phyloP scores from a whole-genome alignment of 352 stramenopile genomes.

The Globisporangium middletonii region DNA sequence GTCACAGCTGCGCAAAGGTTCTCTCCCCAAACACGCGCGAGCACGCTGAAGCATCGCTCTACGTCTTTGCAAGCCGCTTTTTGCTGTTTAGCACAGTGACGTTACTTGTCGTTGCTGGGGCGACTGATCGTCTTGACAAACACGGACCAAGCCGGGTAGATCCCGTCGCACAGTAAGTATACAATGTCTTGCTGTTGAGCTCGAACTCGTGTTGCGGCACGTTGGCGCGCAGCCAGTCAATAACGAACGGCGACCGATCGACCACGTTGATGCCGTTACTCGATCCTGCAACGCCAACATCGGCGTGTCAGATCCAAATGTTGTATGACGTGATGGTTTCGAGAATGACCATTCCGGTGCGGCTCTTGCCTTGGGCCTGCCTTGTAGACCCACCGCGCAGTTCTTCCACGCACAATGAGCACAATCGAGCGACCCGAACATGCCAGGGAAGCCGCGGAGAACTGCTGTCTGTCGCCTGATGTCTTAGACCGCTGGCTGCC shows the following conservation, averaged over 20 bases:
- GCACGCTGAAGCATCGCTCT: conserved; percentile 22
- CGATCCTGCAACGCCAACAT: conserved; percentile 12
- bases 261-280: conserved; percentile 33
- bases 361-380: conserved; percentile 11
- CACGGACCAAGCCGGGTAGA: conserved; percentile 16
- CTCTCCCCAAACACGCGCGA: not conserved
- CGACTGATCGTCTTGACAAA: conserved; percentile 21
- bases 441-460: conserved; percentile 12
- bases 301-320: conserved; percentile 21
- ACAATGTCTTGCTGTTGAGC: conserved; percentile 9
- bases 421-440: conserved; percentile 24
- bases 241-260: too few species aligned
- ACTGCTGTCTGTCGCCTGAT: conserved; percentile 2
- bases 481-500: conserved; percentile 9
- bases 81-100: conserved; percentile 10
- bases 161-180: conserved; percentile 22
- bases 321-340: conserved; percentile 15
- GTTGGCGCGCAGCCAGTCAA: too few species aligned
- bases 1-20: too few species aligned
- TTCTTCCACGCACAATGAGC: conserved; percentile 26
- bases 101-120: not conserved
- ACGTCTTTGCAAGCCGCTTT: conserved; percentile 22
- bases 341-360: not conserved
- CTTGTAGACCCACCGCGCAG: conserved; percentile 11
- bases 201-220: conserved; percentile 2